Conservation (phyloP, 805 yeast species). For the Starmerella stigmatis region DNA sequence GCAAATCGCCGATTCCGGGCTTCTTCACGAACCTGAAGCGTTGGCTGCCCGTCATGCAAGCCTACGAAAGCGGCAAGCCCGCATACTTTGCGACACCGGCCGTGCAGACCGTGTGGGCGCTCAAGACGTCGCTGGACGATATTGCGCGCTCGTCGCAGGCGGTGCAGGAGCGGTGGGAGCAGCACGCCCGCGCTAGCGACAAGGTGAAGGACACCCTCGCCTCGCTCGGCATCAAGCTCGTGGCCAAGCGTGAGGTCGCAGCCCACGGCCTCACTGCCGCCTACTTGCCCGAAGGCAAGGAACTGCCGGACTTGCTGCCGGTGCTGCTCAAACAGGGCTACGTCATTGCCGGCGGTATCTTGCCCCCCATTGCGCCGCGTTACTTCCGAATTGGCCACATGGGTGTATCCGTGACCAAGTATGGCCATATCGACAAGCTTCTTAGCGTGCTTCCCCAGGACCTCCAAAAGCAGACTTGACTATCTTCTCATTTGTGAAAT, state of each 20-base stretch:
- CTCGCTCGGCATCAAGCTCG: slow-evolving; percentile 54
- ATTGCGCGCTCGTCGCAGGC: slow-evolving; percentile 37
- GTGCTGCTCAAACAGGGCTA: slow-evolving; percentile 52
- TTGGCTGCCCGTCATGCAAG: slow-evolving; percentile 84
- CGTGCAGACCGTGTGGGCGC: slow-evolving; percentile 71
- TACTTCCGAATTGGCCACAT: slow-evolving; percentile 94
- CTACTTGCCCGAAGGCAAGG: slow-evolving; percentile 65
- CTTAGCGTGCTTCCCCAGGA: slow-evolving; percentile 23
- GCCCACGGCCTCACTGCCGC: slow-evolving; percentile 83
- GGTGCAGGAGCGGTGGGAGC: slow-evolving; percentile 50
- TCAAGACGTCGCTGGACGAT: slow-evolving; percentile 64
- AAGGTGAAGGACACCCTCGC: slow-evolving; percentile 51
- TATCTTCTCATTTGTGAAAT: neutral
- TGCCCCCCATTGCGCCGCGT: slow-evolving; percentile 63
- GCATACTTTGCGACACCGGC: slow-evolving; percentile 98
- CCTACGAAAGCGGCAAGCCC: slow-evolving; percentile 66
- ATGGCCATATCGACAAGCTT: slow-evolving; percentile 46
- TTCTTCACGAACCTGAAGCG: slow-evolving; percentile 63
- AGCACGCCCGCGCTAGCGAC: slow-evolving; percentile 53
- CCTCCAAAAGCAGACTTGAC: slow-evolving; percentile 3
- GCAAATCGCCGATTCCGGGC: slow-evolving; percentile 36
- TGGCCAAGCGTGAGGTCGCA: slow-evolving; percentile 53
- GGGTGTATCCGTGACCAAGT: slow-evolving; percentile 66
- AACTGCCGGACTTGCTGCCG: slow-evolving; percentile 56
- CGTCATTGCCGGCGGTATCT: slow-evolving; percentile 83